Evolutionary conservation across 2,329 filamentous ascomycete genomes (phyloP).

Genomic region (Samsoniella hepiali): DNA sequence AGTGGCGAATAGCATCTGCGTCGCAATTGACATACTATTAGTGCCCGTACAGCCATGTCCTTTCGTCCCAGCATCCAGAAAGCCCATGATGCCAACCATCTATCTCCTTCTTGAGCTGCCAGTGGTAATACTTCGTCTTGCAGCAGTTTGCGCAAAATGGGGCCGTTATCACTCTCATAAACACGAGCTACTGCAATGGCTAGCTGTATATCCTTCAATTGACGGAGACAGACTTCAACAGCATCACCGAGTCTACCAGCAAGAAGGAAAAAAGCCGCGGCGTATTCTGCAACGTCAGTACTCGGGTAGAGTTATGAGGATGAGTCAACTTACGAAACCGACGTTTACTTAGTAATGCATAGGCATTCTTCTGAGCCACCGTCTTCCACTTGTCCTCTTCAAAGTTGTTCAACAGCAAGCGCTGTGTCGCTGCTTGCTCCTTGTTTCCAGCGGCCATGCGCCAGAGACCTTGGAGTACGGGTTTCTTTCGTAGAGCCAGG

Average conservation of each 20-base stretch:
- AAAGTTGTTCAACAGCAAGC: slow-evolving; percentile 87
- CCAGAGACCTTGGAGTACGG: slow-evolving; percentile 87
- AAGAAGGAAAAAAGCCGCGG: slow-evolving; percentile 91
- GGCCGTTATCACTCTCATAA: slow-evolving; percentile 80
- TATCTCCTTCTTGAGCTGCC: slow-evolving; percentile 77
- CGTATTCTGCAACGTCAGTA: slow-evolving; percentile 65
- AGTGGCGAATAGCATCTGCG: neutral
- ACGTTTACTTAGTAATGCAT: slow-evolving; percentile 85
- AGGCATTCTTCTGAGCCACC: slow-evolving; percentile 91
- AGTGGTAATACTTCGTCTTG: slow-evolving; percentile 74
- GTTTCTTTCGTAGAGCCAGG: slow-evolving; percentile 85
- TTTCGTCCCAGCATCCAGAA: slow-evolving; percentile 85
- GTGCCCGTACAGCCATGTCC: slow-evolving; percentile 77
- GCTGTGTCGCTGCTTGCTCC: slow-evolving; percentile 78
- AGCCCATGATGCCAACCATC: slow-evolving; percentile 93
- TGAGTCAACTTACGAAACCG: slow-evolving; percentile 63
- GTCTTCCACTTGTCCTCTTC: slow-evolving; percentile 82
- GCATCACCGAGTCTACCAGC: slow-evolving; percentile 83
- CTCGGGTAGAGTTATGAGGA: neutral
- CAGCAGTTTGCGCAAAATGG: slow-evolving; percentile 69
- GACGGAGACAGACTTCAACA: slow-evolving; percentile 79
- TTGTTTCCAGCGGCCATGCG: slow-evolving; percentile 87
- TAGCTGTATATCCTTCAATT: slow-evolving; percentile 84
- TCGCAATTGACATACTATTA: slow-evolving; percentile 63
- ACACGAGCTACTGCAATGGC: slow-evolving; percentile 84